Base-by-base conservation (phyloP, 2,329 filamentous ascomycete species). In the Xylariaceae sp. region DNA sequence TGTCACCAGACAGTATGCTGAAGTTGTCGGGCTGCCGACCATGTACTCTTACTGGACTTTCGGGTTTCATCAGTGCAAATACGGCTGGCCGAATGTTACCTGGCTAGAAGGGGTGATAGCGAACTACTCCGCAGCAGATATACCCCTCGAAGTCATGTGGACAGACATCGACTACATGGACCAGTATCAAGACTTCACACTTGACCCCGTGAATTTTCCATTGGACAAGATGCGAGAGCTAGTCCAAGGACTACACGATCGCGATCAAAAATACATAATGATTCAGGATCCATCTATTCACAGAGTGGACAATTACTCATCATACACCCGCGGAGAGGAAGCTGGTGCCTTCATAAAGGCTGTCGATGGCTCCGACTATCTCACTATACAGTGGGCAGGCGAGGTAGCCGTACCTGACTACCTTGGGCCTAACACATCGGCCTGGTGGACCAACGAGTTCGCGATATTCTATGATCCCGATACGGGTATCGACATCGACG, bases 381-480 rank as follows among this genome's bases (percentile, higher is more conserved):
- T 66, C 14, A 73, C 81, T 33, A 78, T 82, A 7, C 82, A 85
- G 22, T 86, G 83, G 83, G 79, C 83, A 23, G 83, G 82, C 21
- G 70, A 74, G 23, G 74, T 79, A 0, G 79, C 73, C 8, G 83
- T 75, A 63, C 79, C 80, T 1, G 83, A 86, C 58, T 86, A 82
- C 82, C 83, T 85, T 55, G 66, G 75, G 33, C 70, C 74, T 2
- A 71, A 73, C 20, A 75, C 77, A 1, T 72, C 80, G 45, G 54
- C 66, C 3, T 86, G 78, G 62, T 86, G 83, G 83, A 75, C 76
- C 19, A 64, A 68, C 1, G 73, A 86, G 52, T 79, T 86, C 48
- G 56, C 53, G 0, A 62, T 52, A 0, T 82, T 82, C 63, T 84
- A 85, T 63, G 62, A 71, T 44, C 63, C 75, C 0, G 66, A 75